Conservation (phyloP, 495 filamentous ascomycete species). For the Penicillium turbatum region DNA sequence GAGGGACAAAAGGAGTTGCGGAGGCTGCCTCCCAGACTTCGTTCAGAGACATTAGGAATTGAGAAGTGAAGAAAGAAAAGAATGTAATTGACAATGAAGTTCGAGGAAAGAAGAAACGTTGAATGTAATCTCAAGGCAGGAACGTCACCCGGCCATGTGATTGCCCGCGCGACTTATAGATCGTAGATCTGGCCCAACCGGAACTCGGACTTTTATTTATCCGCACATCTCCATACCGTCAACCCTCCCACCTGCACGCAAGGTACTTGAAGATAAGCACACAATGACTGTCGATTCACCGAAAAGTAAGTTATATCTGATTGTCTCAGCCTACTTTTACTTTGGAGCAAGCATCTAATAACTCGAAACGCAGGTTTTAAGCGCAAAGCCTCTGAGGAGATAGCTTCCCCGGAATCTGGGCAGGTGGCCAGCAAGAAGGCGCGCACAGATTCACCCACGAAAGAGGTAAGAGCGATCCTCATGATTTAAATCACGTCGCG, state of each 20-base stretch:
- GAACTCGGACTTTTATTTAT: neutral
- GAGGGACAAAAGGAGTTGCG: constrained; percentile 74
- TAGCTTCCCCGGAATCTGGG: constrained; percentile 51
- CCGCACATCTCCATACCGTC: constrained; percentile 6
- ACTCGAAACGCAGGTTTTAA: constrained; percentile 51
- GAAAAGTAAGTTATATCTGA: constrained; percentile 16
- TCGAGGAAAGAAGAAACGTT: neutral
- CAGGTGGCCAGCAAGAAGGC: constrained; percentile 53
- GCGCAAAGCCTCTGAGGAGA: constrained; percentile 74
- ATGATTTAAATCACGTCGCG: neutral
- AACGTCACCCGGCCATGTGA: neutral
- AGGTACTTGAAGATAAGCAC: neutral
- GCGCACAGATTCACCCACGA: constrained; percentile 53
- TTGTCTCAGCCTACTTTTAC: neutral
- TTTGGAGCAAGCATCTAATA: neutral
- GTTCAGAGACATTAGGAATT: constrained; percentile 60
- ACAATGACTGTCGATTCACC: constrained; percentile 24
- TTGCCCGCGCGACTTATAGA: neutral
- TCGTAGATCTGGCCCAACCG: constrained; percentile 9
- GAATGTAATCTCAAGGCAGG: neutral
- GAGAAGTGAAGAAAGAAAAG: neutral
- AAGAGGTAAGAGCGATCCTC: constrained; percentile 36
- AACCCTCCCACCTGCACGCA: too few relatives aligned
- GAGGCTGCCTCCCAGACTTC: constrained; percentile 87
- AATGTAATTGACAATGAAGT: neutral